Evolutionary conservation across 192 early-diverging fungal species (phyloP).

Genomic region (Allomyces javanicus): DNA sequence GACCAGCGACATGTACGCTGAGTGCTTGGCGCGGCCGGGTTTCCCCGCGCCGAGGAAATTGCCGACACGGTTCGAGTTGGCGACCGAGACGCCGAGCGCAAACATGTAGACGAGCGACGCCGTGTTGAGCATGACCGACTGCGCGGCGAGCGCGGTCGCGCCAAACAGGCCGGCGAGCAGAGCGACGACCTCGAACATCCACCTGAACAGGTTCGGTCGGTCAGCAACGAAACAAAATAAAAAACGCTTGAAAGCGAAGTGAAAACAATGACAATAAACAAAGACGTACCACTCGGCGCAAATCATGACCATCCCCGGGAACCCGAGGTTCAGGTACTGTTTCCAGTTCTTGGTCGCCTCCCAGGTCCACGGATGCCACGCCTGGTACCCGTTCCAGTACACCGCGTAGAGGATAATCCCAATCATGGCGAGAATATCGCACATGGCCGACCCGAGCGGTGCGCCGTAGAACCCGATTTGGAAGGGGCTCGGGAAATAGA

Average conservation of each 20-base stretch:
- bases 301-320: conserved; percentile 61
- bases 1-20: conserved; percentile 26
- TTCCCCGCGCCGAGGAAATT: conserved; percentile 44
- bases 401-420: conserved; percentile 37
- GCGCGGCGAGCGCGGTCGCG: conserved; percentile 52
- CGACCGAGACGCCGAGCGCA: conserved; percentile 63
- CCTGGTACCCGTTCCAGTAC: conserved; percentile 39
- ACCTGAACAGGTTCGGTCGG: neutral
- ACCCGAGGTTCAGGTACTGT: conserved; percentile 43
- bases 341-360: conserved; percentile 39
- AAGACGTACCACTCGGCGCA: conserved; percentile 42
- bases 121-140: conserved; percentile 59
- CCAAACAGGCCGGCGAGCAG: conserved; percentile 62
- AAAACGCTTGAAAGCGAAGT: neutral
- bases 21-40: conserved; percentile 22
- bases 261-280: neutral
- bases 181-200: conserved; percentile 52
- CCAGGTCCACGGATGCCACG: conserved; percentile 74
- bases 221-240: neutral
- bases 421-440: conserved; percentile 51
- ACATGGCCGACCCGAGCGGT: conserved; percentile 55
- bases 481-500: conserved; percentile 40
- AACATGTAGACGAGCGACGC: conserved; percentile 48
- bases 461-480: conserved; percentile 66
- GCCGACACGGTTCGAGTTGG: conserved; percentile 60